Base-by-base conservation (phyloP, 345 rosid genomes). In the Moringa oleifera region DNA sequence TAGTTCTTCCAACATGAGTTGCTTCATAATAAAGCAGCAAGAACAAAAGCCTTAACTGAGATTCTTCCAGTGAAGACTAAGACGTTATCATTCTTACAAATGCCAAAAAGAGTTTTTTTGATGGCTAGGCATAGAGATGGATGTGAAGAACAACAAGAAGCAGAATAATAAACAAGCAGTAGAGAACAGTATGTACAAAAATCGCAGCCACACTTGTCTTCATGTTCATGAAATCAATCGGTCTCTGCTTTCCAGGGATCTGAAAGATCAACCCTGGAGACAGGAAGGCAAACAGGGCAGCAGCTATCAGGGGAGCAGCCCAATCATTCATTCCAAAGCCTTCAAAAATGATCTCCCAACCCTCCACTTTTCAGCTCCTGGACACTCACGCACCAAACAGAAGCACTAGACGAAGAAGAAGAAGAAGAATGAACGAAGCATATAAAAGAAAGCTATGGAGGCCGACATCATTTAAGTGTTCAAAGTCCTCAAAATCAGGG, bases 251-350 rank as follows among this genome's bases (percentile, higher is more conserved):
- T 15, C 86, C 97, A 0, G 96, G 97, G 62, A 90, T 79, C 63
- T 90, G 97, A 3, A 90, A 46, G 51, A 90, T 65, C 66, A 83
- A 16, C 20, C 96, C 96, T 8, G 98, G 98, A 18, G 88, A 81
- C 20, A 90, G 62, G 67, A 93, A 84, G 15, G 87, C 91, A 28
- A 90, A 93, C 58, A 93, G 73, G n/a, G 96, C 98, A 2, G 96
- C 72, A 11, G 97, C 97, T 57, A 90, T 88, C 61, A 93, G 65
- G 0, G 97, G 88, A 74, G 85, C 90, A 20, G 92, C 98, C 98
- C 98, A 93, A 53, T 88, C 90, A 36, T 83, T 75, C 98, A 87
- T 86, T 49, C 31, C 70, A 53, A 56, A 52, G 20, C 24, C 56
- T 51, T 59, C 51, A 21, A 19, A 16, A 45, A 28, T 12, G n/a